Evolutionary conservation across 1,139 yeast species (phyloP), one percentile per base, ranked within the genome.

Genomic region (Trichomonascaceae sp.): DNA sequence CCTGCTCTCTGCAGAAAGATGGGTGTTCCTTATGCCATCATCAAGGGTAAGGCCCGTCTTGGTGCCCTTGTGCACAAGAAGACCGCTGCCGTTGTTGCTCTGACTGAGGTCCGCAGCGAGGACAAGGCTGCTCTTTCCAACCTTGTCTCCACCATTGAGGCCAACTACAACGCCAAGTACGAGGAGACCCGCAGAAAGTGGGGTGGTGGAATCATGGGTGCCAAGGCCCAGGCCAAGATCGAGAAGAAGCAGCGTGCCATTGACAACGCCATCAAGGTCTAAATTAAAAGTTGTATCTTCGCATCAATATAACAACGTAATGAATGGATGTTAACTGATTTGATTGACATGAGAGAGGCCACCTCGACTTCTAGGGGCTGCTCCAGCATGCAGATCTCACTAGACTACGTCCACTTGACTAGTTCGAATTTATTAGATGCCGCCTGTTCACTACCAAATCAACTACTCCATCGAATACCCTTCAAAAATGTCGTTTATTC

Each of bases 191-290:
- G 93, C 75, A 84, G 82, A 71, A 93, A 84, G 78, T 87, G 97
- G 97, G 97, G 97, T 76, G 97, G 98, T 73, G 97, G 97, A 75
- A 61, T 81, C 65, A 71, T 89, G 74, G 96, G 97, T 64, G 70
- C 81, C 55, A 87, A 87, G 74, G 82, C 96, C 56, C 72, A 70
- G 56, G 89, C 74, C 55, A 80, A 77, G 70, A 62, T 59, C 43
- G 74, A 61, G 51, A 72, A 72, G 71, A 69, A 64, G 59, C 64
- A 61, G 49, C 64, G 63, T 60, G 67, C 62, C 49, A 51, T 62
- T 39, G 69, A 60, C 41, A 57, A 69, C 47, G 62, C 69, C 40
- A 47, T 58, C 47, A 59, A 58, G 48, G 61, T 61, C 42, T 62
- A 61, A 48, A 40, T 26, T 17, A 31, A 34, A 30, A 27, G 18